A percentile compares a stretch with the other conserved stretches of the same genome.
phyloP scores from a whole-genome alignment of 805 yeast genomes.

The Zygoascus biomembranicola region DNA sequence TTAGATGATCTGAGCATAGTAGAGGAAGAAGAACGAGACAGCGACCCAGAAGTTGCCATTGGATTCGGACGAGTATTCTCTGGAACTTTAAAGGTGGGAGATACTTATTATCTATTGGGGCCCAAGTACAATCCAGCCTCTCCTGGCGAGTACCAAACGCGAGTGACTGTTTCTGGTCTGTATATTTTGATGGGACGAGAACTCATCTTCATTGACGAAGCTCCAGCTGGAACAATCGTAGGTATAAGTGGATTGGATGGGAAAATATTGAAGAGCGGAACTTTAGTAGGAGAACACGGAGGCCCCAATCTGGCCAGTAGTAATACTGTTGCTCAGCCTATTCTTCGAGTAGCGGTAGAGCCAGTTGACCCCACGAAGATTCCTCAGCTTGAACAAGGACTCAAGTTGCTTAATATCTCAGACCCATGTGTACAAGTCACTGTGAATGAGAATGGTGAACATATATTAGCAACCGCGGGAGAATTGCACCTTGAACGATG shows the following conservation, averaged over 20 bases:
- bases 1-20: constrained; percentile 35
- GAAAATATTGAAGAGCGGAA: constrained; percentile 77
- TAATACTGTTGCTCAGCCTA: constrained; percentile 73
- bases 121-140: constrained; percentile 75
- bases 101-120: constrained; percentile 65
- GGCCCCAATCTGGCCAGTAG: constrained; percentile 77
- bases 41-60: constrained; percentile 52
- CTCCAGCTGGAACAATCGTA: constrained; percentile 91
- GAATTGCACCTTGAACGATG: constrained; percentile 94
- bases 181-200: constrained; percentile 91
- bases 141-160: constrained; percentile 47
- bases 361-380: constrained; percentile 81
- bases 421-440: constrained; percentile 92
- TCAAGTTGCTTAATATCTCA: constrained; percentile 70
- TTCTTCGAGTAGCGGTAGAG: constrained; percentile 91
- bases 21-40: constrained; percentile 40
- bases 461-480: constrained; percentile 91
- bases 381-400: constrained; percentile 66
- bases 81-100: constrained; percentile 73
- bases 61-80: constrained; percentile 87
- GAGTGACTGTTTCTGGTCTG: constrained; percentile 56
- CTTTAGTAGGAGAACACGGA: constrained; percentile 51
- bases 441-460: constrained; percentile 86
- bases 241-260: constrained; percentile 90
- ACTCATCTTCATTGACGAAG: constrained; percentile 61